Evolutionary conservation across 495 filamentous ascomycete genomes (phyloP).

Genomic region (Aspergillus cavernicola): DNA sequence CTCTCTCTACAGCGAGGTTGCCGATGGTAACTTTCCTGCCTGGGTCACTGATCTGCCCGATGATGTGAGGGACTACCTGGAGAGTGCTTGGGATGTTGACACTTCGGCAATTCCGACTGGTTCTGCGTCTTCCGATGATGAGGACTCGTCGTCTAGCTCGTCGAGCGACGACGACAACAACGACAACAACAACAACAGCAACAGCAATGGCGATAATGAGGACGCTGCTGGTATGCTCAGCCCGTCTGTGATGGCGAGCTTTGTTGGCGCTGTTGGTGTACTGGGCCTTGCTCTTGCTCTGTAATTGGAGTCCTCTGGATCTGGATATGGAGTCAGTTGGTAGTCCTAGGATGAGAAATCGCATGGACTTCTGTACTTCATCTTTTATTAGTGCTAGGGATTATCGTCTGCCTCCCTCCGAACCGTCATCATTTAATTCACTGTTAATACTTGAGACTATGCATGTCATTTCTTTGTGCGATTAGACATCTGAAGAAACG

Average conservation of each 20-base stretch:
- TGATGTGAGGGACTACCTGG: background rate
- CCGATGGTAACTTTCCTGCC: background rate
- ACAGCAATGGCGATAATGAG: background rate
- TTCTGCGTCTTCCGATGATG: background rate
- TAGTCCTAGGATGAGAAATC: too few relatives aligned
- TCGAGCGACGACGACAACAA: background rate
- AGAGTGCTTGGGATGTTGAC: background rate
- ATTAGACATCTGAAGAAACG: too few relatives aligned
- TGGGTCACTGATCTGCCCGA: background rate
- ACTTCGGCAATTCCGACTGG: background rate
- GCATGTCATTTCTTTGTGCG: too few relatives aligned
- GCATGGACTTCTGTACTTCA: too few relatives aligned
- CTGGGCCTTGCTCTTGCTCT: background rate
- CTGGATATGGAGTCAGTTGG: too few relatives aligned
- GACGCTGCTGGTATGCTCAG: slow-evolving; percentile 1
- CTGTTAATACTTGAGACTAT: too few relatives aligned
- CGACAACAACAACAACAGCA: too few relatives aligned
- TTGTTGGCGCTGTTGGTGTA: background rate
- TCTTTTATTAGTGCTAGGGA: too few relatives aligned
- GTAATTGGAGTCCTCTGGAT: too few relatives aligned
- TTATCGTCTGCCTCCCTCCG: too few relatives aligned
- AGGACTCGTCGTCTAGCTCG: background rate
- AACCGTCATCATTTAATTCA: too few relatives aligned
- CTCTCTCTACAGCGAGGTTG: background rate
- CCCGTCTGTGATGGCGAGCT: background rate